phyloP scores from a whole-genome alignment of 2,329 filamentous ascomycete species.

The Fusarium circinatum region DNA sequence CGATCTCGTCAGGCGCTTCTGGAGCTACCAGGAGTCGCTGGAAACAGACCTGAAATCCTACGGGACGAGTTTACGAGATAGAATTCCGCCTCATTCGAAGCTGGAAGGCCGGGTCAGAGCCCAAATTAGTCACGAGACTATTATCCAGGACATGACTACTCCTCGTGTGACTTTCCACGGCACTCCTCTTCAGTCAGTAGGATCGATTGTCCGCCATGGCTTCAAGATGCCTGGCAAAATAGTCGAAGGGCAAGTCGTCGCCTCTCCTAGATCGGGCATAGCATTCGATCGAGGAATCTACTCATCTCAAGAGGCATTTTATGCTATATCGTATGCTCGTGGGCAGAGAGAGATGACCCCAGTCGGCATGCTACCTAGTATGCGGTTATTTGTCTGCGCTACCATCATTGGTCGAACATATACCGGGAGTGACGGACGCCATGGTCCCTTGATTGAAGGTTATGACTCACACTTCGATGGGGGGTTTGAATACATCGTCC shows the following conservation, averaged over 20 bases:
- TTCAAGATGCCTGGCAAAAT: constrained; percentile 52
- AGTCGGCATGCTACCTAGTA: constrained; percentile 47
- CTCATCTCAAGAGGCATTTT: constrained; percentile 54
- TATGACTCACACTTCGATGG: constrained; percentile 54
- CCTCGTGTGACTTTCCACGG: constrained; percentile 55
- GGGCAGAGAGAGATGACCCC: constrained; percentile 44
- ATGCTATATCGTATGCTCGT: constrained; percentile 51
- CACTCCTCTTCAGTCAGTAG: constrained; percentile 48
- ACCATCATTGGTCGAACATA: constrained; percentile 56
- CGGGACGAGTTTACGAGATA: constrained; percentile 9
- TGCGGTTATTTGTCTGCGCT: constrained; percentile 58
- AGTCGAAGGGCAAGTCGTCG: constrained; percentile 13
- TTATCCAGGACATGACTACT: constrained; percentile 50
- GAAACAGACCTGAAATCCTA: constrained; percentile 30
- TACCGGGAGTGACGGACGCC: not conserved
- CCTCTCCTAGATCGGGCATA: constrained; percentile 44
- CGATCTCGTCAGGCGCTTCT: constrained; percentile 47
- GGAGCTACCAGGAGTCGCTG: constrained; percentile 42
- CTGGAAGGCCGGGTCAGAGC: constrained; percentile 4
- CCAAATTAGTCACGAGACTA: constrained; percentile 37
- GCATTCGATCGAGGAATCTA: constrained; percentile 57
- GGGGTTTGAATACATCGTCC: constrained; percentile 55
- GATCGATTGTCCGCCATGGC: constrained; percentile 56
- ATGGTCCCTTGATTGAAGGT: constrained; percentile 40
- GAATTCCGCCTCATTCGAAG: constrained; percentile 26